Base-by-base conservation (phyloP, 164 flowering plant species). In the Magnolia sinica region DNA sequence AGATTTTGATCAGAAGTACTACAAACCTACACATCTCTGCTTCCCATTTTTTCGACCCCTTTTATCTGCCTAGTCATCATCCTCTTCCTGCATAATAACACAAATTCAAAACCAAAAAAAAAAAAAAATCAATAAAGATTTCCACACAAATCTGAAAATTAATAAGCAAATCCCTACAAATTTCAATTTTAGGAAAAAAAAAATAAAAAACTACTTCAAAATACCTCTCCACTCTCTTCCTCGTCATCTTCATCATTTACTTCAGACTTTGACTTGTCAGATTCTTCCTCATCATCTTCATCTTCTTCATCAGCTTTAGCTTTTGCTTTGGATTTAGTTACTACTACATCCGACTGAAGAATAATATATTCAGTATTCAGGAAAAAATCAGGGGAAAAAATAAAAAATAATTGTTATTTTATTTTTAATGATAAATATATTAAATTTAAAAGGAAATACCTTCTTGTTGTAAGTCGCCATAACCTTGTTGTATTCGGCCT, bases 391-490 rank as follows among this genome's bases (percentile, higher is more conserved):
- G 13, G 11, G 23, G 23, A 22, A 66, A 23, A 23, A 23, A 24
- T 0, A 23, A 22, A 24, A 66, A 11, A 8, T 10, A 22, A 13
- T 20, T 0, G 9, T 4, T 37, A 66, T 7, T 18, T n/a, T 18
- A n/a, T 64, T n/a, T 22, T 64, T 16, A 24, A 66, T 6, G 11
- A 23, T 3, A 24, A 66, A 66, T 22, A 31, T 6, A 55, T 55
- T 16, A 55, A 64, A 13, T 23, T 22, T 45, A 20, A 22, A 19
- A 19, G 14, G 18, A 24, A 31, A 58, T n/a, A n/a, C 23, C 80
- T 76, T 86, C 78, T 81, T 89, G 73, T 90, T 90, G 84, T 91
- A 91, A 11, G 88, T 89, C 45, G 81, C 76, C 86, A 90, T 76
- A 69, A 27, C 83, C 80, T 86, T 85, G 78, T 78, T 83, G 75